Conservation (phyloP, 768 basidiomycete genomes). For the Strobilomyces echinocephalus region DNA sequence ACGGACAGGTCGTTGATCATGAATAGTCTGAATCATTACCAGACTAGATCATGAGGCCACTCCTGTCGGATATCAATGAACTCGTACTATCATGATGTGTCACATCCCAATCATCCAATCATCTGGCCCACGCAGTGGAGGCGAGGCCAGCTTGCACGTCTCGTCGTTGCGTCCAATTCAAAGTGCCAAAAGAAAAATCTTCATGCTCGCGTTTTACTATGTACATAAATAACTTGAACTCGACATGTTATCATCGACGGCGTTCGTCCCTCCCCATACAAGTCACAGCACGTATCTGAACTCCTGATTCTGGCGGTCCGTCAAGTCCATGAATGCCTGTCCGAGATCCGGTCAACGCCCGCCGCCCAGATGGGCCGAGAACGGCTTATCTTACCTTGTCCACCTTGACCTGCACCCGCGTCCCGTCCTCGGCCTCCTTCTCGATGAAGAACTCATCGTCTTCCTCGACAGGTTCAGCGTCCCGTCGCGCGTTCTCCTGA, state of each 20-base stretch:
- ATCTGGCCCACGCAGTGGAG: no score
- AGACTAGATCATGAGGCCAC: no score
- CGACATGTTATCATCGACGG: background rate
- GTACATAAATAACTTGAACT: no score
- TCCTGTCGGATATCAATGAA: no score
- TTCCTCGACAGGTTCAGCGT: constrained; percentile 50
- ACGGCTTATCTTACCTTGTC: constrained; percentile 49
- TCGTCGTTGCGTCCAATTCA: no score
- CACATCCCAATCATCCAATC: no score
- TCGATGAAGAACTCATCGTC: constrained; percentile 64
- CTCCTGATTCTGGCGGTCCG: constrained; percentile 66
- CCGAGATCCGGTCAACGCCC: background rate
- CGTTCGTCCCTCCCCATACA: background rate
- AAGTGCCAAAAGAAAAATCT: no score
- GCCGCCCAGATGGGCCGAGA: background rate
- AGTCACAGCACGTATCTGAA: constrained; percentile 64
- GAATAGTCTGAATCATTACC: no score
- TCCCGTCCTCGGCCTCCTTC: constrained; percentile 47
- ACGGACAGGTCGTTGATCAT: no score
- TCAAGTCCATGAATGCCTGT: constrained; percentile 69
- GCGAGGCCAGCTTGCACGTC: no score
- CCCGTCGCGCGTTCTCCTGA: constrained; percentile 61
- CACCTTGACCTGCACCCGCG: constrained; percentile 49
- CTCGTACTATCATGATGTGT: no score
- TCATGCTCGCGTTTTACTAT: no score